Evolutionary conservation across 179 eudicot species (phyloP), one percentile per base, ranked within the genome.

Genomic region (Kewa caespitosa): DNA sequence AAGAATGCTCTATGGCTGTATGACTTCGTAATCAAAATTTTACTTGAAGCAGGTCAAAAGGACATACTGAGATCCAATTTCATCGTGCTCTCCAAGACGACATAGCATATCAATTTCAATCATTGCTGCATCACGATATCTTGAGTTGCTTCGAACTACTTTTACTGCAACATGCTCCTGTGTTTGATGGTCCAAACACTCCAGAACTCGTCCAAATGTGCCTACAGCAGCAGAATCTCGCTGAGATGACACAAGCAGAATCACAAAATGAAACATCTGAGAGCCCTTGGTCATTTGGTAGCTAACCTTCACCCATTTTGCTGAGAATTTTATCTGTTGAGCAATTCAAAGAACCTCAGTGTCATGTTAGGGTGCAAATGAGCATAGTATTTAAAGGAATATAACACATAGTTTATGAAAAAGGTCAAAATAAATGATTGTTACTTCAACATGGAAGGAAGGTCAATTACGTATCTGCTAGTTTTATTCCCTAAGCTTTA

Each of bases 241-340:
- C 89, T 87, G 86, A 88, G 83, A 82, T 80, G 81, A 86, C 84
- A 86, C 83, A 84, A 79, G 82, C 54, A 87, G 78, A 85, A 83
- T 75, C 88, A 82, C 81, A 78, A 90, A 82, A 84, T 74, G 79
- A 77, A 84, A 87, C 85, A 80, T 86, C 87, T 86, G 84, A 86
- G 73, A 84, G 87, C 79, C 84, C 76, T 87, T 69, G 83, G 60
- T 78, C 86, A 81, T 80, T 82, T 82, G 84, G 77, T 87, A 67
- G 87, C 92, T 89, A 91, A 93, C 98, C 98, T 93, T 91, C 98
- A 83, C 98, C 98, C 91, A 93, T 91, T 84, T 88, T 89, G 84
- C 89, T 81, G 67, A 87, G 89, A 74, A 93, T 91, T 78, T 88
- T 91, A 88, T 93, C 98, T 93, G 97, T 37, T 73, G 18, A 68